phyloP scores from a whole-genome alignment of 805 yeast genomes.

The Candida qinlingensis region DNA sequence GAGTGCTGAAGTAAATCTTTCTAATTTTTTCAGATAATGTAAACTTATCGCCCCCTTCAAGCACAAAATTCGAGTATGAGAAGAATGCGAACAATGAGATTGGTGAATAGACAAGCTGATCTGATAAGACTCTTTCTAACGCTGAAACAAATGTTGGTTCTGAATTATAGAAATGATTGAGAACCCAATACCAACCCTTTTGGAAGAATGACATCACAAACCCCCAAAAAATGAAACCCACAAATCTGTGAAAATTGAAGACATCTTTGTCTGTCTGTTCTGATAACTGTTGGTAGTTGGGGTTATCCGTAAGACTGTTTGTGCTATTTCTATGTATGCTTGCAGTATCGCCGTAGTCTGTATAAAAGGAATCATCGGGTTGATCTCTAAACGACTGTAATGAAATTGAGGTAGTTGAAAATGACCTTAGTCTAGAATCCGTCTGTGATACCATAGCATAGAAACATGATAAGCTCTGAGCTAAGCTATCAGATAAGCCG shows the following conservation, averaged over 20 bases:
- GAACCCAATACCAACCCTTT: slow-evolving; percentile 81
- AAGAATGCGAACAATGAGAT: slow-evolving; percentile 75
- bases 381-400: slow-evolving; percentile 12
- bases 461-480: slow-evolving; percentile 46
- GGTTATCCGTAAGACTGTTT: slow-evolving; percentile 21
- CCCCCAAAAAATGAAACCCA: slow-evolving; percentile 87
- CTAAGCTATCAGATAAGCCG: slow-evolving; percentile 89
- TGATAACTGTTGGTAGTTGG: slow-evolving; percentile 28
- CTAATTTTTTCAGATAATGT: slow-evolving; percentile 61
- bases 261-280: slow-evolving; percentile 24
- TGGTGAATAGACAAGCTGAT: slow-evolving; percentile 88
- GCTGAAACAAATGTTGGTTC: slow-evolving; percentile 84
- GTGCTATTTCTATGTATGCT: slow-evolving; percentile 22
- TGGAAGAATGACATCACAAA: slow-evolving; percentile 75
- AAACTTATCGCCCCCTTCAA: slow-evolving; percentile 66
- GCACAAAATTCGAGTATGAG: slow-evolving; percentile 73
- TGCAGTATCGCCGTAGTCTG: slow-evolving; percentile 29
- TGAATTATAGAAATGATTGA: slow-evolving; percentile 70
- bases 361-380: slow-evolving; percentile 21
- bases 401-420: slow-evolving; percentile 11
- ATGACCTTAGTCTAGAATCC: slow-evolving; percentile 2
- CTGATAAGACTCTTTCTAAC: slow-evolving; percentile 80
- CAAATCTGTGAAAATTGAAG: slow-evolving; percentile 65
- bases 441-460: slow-evolving; percentile 10
- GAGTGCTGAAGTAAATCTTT: slow-evolving; percentile 60